Evolutionary conservation across 177 flowering plant genomes (phyloP).

Genomic region (Vitis hybrid): DNA sequence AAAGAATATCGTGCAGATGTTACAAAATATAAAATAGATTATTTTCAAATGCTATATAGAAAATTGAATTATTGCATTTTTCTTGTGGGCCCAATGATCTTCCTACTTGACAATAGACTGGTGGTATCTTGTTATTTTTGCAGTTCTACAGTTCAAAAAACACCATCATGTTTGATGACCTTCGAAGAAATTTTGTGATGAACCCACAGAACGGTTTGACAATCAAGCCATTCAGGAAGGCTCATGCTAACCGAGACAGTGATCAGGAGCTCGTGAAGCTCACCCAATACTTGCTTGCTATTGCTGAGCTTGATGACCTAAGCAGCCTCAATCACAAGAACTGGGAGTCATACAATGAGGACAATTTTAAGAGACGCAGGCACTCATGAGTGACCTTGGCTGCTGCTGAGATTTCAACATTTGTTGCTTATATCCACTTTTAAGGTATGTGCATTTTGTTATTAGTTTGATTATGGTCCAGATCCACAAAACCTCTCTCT

Average conservation of each 20-base stretch:
- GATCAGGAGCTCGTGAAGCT: constrained; percentile 91
- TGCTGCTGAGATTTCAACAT: background rate
- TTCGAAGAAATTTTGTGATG: constrained; percentile 94
- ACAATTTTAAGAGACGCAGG: constrained; percentile 64
- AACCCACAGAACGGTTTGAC: constrained; percentile 94
- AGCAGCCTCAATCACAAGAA: constrained; percentile 65
- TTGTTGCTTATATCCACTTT: background rate
- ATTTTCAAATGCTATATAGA: background rate
- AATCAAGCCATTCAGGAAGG: constrained; percentile 87
- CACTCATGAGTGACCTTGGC: constrained; percentile 31
- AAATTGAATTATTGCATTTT: background rate
- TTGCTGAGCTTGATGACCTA: constrained; percentile 84
- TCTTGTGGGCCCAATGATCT: background rate
- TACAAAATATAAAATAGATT: too few relatives aligned
- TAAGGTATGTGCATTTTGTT: background rate
- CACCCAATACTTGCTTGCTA: constrained; percentile 87
- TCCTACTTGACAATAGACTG: background rate
- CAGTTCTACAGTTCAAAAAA: constrained; percentile 86
- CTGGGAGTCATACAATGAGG: constrained; percentile 74
- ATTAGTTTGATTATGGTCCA: background rate
- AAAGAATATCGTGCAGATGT: too few relatives aligned
- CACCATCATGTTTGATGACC: constrained; percentile 96
- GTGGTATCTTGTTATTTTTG: constrained; percentile 12
- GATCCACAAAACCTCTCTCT: background rate
- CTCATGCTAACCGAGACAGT: constrained; percentile 70